These are phyloP conservation scores for Dioscorea cayenensis DNA, from an alignment of 116 monocot species.

Conservation along the genomic window DNA sequence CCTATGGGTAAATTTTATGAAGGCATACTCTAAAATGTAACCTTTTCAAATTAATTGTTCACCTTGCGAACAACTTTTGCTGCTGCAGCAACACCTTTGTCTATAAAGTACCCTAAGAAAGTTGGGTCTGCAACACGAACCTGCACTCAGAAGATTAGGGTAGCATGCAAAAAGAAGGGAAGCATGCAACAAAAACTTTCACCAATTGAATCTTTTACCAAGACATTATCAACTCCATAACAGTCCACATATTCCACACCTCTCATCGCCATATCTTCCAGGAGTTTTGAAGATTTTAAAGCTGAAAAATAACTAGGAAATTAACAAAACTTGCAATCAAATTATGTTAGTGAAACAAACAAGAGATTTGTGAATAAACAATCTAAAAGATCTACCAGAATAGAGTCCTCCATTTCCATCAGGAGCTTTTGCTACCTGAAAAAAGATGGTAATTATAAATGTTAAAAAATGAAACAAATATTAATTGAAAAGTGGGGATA, in stretches of 20 bases:
- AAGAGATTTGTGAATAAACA: neutral
- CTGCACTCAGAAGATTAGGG: conserved; percentile 37
- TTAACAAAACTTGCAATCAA: neutral
- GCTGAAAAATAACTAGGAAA: conserved; percentile 31
- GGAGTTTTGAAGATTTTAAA: conserved; percentile 68
- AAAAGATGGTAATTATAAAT: conserved; percentile 2
- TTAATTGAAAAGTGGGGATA: no score
- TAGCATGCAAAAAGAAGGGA: neutral
- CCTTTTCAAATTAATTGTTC: neutral
- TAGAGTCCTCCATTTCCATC: conserved; percentile 98
- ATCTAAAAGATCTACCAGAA: conserved; percentile 46
- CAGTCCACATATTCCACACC: conserved; percentile 90
- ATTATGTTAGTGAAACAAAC: neutral
- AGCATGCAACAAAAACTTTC: neutral
- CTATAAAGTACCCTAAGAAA: conserved; percentile 93
- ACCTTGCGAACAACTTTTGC: conserved; percentile 99
- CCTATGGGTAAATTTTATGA: neutral
- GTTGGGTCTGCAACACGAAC: conserved; percentile 98
- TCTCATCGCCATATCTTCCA: conserved; percentile 95
- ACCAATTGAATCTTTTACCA: conserved; percentile 41
- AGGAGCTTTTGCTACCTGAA: conserved; percentile 91
- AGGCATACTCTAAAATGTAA: neutral
- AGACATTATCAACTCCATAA: conserved; percentile 98
- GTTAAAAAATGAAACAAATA: no score
- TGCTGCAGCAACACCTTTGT: conserved; percentile 86